A percentile compares a stretch with the other conserved stretches of the same genome.
These are phyloP conservation scores for Kingdonia uniflora DNA, from an alignment of 164 flowering plant species.

Conservation along the genomic window DNA sequence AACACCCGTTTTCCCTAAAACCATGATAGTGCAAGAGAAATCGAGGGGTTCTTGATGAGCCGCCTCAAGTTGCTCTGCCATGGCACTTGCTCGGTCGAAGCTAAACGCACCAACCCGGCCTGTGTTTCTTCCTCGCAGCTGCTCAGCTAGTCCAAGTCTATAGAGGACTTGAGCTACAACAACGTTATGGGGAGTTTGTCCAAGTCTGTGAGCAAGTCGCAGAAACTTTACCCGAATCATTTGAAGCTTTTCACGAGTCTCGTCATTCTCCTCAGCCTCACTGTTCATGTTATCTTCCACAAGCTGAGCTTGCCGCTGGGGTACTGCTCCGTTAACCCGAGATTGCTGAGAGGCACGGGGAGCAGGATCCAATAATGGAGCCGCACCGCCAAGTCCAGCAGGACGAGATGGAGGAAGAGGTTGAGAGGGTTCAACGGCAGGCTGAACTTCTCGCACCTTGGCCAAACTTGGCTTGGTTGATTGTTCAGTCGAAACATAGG, in stretches of 20 bases:
- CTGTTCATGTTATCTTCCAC: slow-evolving; percentile 58
- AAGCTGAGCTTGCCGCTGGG: slow-evolving; percentile 43
- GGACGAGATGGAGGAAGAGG: slow-evolving; percentile 45
- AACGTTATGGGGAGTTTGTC: slow-evolving; percentile 98
- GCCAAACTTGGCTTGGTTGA: slow-evolving; percentile 3
- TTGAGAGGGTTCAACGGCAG: slow-evolving; percentile 16
- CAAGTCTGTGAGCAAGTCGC: slow-evolving; percentile 95
- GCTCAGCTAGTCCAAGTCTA: slow-evolving; percentile 92
- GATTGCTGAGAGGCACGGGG: slow-evolving; percentile 58
- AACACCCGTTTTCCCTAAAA: slow-evolving; percentile 91
- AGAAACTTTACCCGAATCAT: slow-evolving; percentile 93
- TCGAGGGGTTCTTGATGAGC: slow-evolving; percentile 84
- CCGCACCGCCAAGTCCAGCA: slow-evolving; percentile 93
- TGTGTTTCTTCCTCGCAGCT: slow-evolving; percentile 78
- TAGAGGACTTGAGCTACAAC: slow-evolving; percentile 98
- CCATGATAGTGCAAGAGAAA: slow-evolving; percentile 94
- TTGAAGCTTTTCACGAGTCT: slow-evolving; percentile 93
- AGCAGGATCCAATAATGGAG: slow-evolving; percentile 73
- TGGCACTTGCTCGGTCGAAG: slow-evolving; percentile 95
- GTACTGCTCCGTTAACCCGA: slow-evolving; percentile 57
- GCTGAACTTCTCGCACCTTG: slow-evolving; percentile 10
- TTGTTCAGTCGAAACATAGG: slow-evolving; percentile 1
- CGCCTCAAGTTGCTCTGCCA: slow-evolving; percentile 97
- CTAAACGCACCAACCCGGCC: slow-evolving; percentile 87
- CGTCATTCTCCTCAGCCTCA: slow-evolving; percentile 81